A percentile compares a stretch with the other conserved stretches of the same genome.
Evolutionary conservation across 345 rosid species (phyloP).

Genomic region (Isatis tinctoria): DNA sequence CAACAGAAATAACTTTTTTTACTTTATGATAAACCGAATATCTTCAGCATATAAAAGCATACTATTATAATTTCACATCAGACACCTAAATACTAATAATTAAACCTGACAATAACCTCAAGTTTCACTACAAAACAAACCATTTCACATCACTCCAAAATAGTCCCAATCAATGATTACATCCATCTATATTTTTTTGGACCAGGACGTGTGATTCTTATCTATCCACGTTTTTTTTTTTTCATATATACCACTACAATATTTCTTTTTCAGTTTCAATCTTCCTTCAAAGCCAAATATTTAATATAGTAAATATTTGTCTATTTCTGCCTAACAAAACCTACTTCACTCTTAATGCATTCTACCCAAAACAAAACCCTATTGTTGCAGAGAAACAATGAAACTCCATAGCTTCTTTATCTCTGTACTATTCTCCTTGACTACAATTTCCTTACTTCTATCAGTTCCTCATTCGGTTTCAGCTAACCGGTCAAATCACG

Average conservation of each 20-base stretch:
- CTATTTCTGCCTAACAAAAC: neutral
- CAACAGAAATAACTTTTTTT: no score
- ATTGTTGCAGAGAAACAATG: slow-evolving; percentile 8
- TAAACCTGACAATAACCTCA: neutral
- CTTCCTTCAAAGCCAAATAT: neutral
- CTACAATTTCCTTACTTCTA: neutral
- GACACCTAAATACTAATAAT: neutral
- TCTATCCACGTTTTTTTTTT: slow-evolving; percentile 22
- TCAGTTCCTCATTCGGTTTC: neutral
- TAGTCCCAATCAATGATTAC: slow-evolving; percentile 2
- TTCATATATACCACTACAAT: neutral
- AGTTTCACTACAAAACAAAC: neutral
- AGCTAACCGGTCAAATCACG: neutral
- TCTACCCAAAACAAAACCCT: neutral
- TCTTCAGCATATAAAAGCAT: no score
- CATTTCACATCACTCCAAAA: slow-evolving; percentile 11
- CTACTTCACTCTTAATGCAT: neutral
- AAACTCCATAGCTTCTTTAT: slow-evolving; percentile 6
- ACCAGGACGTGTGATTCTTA: slow-evolving; percentile 17
- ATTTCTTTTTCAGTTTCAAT: neutral
- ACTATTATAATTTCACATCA: neutral
- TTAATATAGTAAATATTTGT: neutral
- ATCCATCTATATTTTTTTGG: neutral
- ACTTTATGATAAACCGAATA: no score
- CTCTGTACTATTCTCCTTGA: neutral